phyloP scores from a whole-genome alignment of 441 rosid species.

The Geranium incanum region DNA sequence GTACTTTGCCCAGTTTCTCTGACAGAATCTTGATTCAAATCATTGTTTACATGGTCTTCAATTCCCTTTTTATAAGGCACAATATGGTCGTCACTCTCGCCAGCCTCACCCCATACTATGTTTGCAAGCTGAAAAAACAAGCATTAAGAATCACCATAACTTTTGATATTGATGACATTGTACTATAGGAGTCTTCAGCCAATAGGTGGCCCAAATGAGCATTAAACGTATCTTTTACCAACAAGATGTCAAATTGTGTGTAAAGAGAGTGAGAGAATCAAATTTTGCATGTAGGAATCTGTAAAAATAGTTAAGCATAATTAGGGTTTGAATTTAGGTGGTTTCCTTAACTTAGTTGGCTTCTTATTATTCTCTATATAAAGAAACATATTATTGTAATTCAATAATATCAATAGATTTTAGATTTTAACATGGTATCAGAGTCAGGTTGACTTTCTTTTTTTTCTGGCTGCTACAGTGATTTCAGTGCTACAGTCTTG shows the following conservation, averaged over 20 bases:
- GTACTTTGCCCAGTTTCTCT: slow-evolving; percentile 43
- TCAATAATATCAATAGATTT: too few relatives aligned
- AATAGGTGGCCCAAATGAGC: not conserved
- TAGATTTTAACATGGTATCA: too few relatives aligned
- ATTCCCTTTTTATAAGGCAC: slow-evolving; percentile 59
- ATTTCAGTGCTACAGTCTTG: too few relatives aligned
- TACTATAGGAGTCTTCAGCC: not conserved
- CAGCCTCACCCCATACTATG: slow-evolving; percentile 85
- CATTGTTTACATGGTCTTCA: slow-evolving; percentile 39
- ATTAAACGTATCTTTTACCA: not conserved
- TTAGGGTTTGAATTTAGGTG: too few relatives aligned
- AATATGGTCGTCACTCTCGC: slow-evolving; percentile 60
- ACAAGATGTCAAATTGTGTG: not conserved
- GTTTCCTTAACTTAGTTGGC: too few relatives aligned
- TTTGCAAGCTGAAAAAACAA: slow-evolving; percentile 53
- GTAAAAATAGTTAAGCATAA: not conserved
- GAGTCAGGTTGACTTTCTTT: too few relatives aligned
- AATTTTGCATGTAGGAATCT: not conserved
- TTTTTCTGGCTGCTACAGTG: too few relatives aligned
- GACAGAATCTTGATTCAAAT: slow-evolving; percentile 32
- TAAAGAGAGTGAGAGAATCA: not conserved
- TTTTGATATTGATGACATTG: slow-evolving; percentile 11
- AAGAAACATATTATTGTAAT: too few relatives aligned
- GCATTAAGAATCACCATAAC: slow-evolving; percentile 12
- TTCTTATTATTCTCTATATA: too few relatives aligned